Evolutionary conservation across 2,329 filamentous ascomycete species (phyloP), one percentile per base, ranked within the genome.

Genomic region (Aurifilum marmelostoma): DNA sequence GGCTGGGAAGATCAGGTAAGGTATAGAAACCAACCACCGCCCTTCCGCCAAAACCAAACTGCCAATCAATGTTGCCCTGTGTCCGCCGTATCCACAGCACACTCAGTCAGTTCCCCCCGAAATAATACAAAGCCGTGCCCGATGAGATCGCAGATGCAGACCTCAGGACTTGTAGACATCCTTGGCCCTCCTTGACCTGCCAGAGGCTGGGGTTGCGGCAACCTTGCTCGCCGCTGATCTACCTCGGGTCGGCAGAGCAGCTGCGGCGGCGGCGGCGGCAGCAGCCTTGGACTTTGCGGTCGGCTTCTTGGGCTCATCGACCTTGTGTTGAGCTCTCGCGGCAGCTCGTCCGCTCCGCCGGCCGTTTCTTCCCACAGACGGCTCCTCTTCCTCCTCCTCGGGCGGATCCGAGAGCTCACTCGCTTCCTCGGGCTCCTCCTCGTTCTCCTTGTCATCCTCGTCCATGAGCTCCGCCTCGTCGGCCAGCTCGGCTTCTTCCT

Each of bases 331-430:
- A 8, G 69, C 37, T 63, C 67, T 72, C 21, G 70, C 62, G 47
- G 63, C 61, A 21, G 71, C 65, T 34, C 70, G 58, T 56, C 70
- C 72, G 16, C 63, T 67, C 24, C 71, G 70, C 7, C 72, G 68
- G 5, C 73, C 72, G 27, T 74, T 74, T 2, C 72, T 39, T 29
- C 65, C 67, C 9, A 59, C 47, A 2, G 67, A 27, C 1, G 64
- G 50, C 54, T 65, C 62, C 63, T 72, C 71, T 24, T 64, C 62
- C 5, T 68, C 54, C 21, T 68, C 60, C 14, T 68, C 62, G 5
- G 59, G 34, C 8, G 58, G 58, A 39, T 68, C 68, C 24, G 16
- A 18, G 39, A 65, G 64, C 11, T 59, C 67, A 27, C 68, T 65
- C 54, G 52, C 68, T 27, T 67, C 52, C 16, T 68, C 65, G 21